Evolutionary conservation across 2,329 filamentous ascomycete genomes (phyloP).

Genomic region (Talaromyces rugulosus): DNA sequence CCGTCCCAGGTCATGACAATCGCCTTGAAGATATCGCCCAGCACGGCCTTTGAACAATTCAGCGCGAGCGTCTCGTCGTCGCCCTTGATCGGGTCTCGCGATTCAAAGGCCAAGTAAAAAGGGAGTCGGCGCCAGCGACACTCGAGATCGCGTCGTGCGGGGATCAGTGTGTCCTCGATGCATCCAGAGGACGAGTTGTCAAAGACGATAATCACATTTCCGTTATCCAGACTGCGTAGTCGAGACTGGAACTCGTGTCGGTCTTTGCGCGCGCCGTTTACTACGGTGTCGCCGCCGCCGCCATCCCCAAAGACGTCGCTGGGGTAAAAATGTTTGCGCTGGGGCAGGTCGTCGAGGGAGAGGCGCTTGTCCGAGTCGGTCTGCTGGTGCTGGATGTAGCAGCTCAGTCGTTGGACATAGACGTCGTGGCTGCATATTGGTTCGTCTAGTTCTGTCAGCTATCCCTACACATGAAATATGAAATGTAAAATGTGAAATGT

Average conservation of each 20-base stretch:
- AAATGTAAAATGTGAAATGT: no score
- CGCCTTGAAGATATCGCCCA: conserved; percentile 48
- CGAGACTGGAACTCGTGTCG: conserved; percentile 31
- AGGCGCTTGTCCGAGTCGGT: conserved; percentile 26
- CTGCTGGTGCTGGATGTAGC: conserved; percentile 49
- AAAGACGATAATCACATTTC: conserved; percentile 50
- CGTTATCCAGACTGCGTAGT: conserved; percentile 45
- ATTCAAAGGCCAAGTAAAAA: conserved; percentile 45
- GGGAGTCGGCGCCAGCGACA: conserved; percentile 51
- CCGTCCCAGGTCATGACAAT: conserved; percentile 43
- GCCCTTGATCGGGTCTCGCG: conserved; percentile 31
- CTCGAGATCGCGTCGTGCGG: conserved; percentile 48
- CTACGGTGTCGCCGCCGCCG: conserved; percentile 26
- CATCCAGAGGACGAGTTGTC: conserved; percentile 47
- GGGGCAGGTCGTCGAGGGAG: conserved; percentile 19
- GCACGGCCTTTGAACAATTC: conserved; percentile 49
- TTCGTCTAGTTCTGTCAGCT: conserved; percentile 26
- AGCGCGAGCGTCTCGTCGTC: conserved; percentile 41
- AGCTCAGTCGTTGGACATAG: conserved; percentile 46
- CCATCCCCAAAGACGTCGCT: conserved; percentile 41
- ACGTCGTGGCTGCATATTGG: conserved; percentile 47
- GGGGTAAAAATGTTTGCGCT: conserved; percentile 38
- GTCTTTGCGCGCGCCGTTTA: conserved; percentile 25
- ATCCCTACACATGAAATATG: background rate
- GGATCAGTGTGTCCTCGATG: conserved; percentile 48